phyloP scores from a whole-genome alignment of 495 filamentous ascomycete species.

The Daldinia concentrica region DNA sequence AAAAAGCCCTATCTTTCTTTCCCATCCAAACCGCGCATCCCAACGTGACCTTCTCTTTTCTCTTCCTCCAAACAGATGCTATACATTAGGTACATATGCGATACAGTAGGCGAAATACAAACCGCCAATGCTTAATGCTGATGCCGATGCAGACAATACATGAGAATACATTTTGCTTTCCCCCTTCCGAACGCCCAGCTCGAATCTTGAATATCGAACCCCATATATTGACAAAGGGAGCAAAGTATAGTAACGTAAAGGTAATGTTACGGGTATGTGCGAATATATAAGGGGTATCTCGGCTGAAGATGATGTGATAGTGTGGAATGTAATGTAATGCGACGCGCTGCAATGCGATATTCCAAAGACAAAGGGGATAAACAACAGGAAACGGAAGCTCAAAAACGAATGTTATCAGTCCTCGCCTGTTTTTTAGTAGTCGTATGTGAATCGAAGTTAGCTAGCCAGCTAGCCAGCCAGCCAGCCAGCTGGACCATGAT shows the following conservation, averaged over 20 bases:
- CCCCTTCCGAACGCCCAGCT: constrained; percentile 24
- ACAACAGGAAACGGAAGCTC: background rate
- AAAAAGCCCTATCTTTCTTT: background rate
- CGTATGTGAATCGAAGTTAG: background rate
- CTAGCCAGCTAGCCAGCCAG: background rate
- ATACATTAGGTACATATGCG: constrained; percentile 8
- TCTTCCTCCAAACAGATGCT: constrained; percentile 12
- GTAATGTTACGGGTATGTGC: background rate
- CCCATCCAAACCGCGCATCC: background rate
- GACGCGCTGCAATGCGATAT: constrained; percentile 2
- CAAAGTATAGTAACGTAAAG: background rate
- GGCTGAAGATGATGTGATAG: constrained; percentile 15
- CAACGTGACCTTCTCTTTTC: background rate
- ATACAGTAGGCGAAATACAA: constrained; percentile 6
- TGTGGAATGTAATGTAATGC: constrained; percentile 2
- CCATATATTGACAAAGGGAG: constrained; percentile 3
- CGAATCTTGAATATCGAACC: background rate
- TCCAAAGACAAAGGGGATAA: constrained; percentile 15
- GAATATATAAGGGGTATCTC: constrained; percentile 31
- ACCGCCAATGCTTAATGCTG: constrained; percentile 8
- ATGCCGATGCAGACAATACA: background rate
- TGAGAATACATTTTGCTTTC: background rate
- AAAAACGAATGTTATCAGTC: constrained; percentile 17
- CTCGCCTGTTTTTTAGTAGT: background rate
- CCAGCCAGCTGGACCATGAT: background rate